Evolutionary conservation across 441 rosid genomes (phyloP).

Genomic region (Adansonia grandidieri): DNA sequence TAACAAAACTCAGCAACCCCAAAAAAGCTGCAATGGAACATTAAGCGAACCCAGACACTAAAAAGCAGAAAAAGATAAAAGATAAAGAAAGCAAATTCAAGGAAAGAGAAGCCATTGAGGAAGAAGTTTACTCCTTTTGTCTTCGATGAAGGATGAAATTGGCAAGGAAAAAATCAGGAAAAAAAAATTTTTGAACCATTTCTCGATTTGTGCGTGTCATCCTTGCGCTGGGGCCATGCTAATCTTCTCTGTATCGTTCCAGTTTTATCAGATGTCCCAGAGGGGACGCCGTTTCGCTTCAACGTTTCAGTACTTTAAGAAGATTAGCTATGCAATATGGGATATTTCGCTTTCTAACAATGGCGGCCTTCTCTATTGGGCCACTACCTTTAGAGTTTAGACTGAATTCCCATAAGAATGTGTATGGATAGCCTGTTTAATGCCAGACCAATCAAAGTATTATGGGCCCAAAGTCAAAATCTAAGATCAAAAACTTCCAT

Average conservation of each 20-base stretch:
- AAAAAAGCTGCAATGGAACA: background rate
- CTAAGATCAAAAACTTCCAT: background rate
- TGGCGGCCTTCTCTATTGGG: background rate
- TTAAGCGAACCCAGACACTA: background rate
- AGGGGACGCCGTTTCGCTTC: slow-evolving; percentile 15
- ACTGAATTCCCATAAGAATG: background rate
- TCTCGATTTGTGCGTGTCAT: slow-evolving; percentile 53
- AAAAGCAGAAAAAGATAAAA: background rate
- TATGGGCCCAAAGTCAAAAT: too few relatives aligned
- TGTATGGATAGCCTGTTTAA: background rate
- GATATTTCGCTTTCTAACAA: background rate
- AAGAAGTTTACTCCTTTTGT: background rate
- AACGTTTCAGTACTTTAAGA: background rate
- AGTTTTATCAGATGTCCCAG: slow-evolving; percentile 46
- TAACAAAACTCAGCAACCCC: background rate
- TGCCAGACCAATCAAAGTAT: background rate
- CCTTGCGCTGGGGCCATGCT: slow-evolving; percentile 59
- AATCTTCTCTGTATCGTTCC: slow-evolving; percentile 56
- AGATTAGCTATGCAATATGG: background rate
- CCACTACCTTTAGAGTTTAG: background rate
- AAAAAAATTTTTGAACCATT: slow-evolving; percentile 45
- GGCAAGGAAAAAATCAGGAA: too few relatives aligned
- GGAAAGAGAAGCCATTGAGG: background rate
- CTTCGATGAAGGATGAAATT: background rate
- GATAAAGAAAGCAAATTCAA: background rate